Conservation (phyloP, 192 early-diverging fungal species). For the Podila minutissima region DNA sequence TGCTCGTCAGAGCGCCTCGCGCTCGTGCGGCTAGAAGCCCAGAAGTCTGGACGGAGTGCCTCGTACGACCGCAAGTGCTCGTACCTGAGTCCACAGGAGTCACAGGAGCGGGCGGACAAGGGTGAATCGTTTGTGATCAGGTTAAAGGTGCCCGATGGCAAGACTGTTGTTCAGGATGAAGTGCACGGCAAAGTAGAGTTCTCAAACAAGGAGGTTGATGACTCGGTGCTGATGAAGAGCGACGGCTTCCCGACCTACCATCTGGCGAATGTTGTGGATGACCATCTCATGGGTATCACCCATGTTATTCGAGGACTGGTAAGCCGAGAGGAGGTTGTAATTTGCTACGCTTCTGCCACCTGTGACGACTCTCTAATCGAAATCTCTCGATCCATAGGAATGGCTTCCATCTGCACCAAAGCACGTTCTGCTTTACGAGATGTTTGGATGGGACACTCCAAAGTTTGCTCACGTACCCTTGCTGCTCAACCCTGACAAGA, state of each 20-base stretch:
- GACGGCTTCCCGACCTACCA: slow-evolving; percentile 96
- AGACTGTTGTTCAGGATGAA: slow-evolving; percentile 70
- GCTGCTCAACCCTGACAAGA: slow-evolving; percentile 81
- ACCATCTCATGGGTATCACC: slow-evolving; percentile 90
- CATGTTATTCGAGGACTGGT: slow-evolving; percentile 92
- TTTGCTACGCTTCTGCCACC: no score
- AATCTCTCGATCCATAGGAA: slow-evolving; percentile 58
- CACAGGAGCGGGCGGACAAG: slow-evolving; percentile 66
- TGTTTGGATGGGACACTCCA: slow-evolving; percentile 84
- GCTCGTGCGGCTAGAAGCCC: slow-evolving; percentile 60
- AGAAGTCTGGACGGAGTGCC: slow-evolving; percentile 62
- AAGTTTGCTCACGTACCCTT: slow-evolving; percentile 90
- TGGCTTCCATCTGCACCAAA: slow-evolving; percentile 96
- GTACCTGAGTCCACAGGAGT: slow-evolving; percentile 70
- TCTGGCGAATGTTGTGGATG: slow-evolving; percentile 95
- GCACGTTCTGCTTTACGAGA: slow-evolving; percentile 84
- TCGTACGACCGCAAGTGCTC: slow-evolving; percentile 87
- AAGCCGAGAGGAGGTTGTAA: neutral
- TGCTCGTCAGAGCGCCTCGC: slow-evolving; percentile 79
- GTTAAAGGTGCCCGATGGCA: slow-evolving; percentile 72
- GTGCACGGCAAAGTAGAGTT: slow-evolving; percentile 83
- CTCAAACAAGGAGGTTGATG: slow-evolving; percentile 81
- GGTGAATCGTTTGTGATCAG: slow-evolving; percentile 76
- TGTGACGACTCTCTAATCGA: neutral
- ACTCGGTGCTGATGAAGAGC: slow-evolving; percentile 90